phyloP scores from a whole-genome alignment of 208 protist genomes.

The Acanthamoeba castellanii region DNA sequence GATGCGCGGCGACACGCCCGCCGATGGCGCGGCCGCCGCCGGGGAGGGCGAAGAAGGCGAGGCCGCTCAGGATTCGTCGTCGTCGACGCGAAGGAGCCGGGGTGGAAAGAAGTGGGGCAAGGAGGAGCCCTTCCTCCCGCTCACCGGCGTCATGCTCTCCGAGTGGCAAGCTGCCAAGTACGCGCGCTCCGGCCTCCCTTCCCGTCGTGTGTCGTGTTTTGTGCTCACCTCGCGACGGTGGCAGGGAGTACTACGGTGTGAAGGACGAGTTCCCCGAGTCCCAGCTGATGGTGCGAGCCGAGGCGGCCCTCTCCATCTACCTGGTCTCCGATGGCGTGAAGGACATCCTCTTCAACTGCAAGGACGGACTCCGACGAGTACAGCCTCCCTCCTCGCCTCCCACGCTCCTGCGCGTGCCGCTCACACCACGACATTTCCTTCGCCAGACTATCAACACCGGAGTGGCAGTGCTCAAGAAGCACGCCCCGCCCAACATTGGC shows the following conservation, averaged over 20 bases:
- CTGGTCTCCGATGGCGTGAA: conserved; percentile 22
- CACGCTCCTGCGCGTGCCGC: neutral
- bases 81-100: neutral
- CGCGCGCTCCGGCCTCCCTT: neutral
- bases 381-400: neutral
- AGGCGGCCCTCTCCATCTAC: conserved; percentile 59
- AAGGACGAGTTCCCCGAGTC: conserved; percentile 34
- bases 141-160: neutral
- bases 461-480: conserved; percentile 41
- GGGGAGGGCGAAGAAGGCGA: neutral
- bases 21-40: neutral
- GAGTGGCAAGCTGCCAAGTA: conserved; percentile 48
- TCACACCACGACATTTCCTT: neutral
- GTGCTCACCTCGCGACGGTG: neutral
- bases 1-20: neutral
- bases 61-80: no score
- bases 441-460: conserved; percentile 39
- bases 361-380: neutral
- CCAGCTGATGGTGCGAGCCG: conserved; percentile 48
- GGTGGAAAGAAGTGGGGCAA: neutral
- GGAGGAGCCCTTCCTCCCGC: conserved; percentile 61
- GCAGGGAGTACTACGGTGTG: conserved; percentile 61
- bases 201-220: no score
- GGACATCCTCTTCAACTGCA: conserved; percentile 51
- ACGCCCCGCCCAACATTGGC: conserved; percentile 43